Conservation (phyloP, 148 eudicot species). For the Silene uniflora region DNA sequence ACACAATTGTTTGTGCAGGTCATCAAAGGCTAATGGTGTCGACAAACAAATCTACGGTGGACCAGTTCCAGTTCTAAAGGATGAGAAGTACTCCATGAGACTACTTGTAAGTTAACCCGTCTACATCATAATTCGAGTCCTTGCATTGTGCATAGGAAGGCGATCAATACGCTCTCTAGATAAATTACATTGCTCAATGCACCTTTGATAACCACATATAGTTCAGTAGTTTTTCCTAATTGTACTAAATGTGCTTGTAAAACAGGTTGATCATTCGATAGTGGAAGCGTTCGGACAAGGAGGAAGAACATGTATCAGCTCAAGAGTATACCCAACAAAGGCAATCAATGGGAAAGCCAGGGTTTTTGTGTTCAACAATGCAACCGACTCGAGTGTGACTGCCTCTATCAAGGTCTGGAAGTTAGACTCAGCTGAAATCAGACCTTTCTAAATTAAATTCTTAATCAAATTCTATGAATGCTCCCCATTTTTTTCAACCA, state of each 20-base stretch:
- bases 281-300: constrained; percentile 72
- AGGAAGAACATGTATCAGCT: constrained; percentile 60
- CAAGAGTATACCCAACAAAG: constrained; percentile 60
- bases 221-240: too few relatives aligned
- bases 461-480: neutral
- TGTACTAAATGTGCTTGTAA: neutral
- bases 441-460: constrained; percentile 27
- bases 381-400: constrained; percentile 41
- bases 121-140: neutral
- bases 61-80: constrained; percentile 65
- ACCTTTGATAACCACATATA: too few relatives aligned
- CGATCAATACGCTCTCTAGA: too few relatives aligned
- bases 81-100: constrained; percentile 57
- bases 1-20: constrained; percentile 33
- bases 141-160: neutral
- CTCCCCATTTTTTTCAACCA: neutral
- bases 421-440: constrained; percentile 34
- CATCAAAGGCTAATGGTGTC: constrained; percentile 61
- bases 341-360: constrained; percentile 48
- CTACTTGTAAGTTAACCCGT: constrained; percentile 53
- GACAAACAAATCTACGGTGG: constrained; percentile 59
- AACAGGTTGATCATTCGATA: constrained; percentile 70
- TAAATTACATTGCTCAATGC: too few relatives aligned
- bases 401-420: constrained; percentile 59
- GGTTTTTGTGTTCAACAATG: constrained; percentile 64